Percentiles rank a stretch among this genome's conserved stretches.
phyloP scores from a whole-genome alignment of 257 asterid species.

The Galeopsis tetrahit region DNA sequence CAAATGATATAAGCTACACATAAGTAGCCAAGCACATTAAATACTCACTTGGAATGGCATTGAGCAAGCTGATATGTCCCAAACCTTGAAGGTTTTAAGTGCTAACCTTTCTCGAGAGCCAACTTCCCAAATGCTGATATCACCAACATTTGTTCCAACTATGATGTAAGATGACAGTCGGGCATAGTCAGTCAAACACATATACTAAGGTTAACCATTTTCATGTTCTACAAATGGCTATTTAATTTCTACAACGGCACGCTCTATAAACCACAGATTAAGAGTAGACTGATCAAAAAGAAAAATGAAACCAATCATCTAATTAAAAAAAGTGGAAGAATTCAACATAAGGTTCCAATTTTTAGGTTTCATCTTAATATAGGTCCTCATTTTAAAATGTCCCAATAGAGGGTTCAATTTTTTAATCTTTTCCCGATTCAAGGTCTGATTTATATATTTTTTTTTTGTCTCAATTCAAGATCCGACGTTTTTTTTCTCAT shows the following conservation, averaged over 20 bases:
- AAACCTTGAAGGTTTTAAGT: slow-evolving; percentile 83
- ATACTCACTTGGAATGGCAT: slow-evolving; percentile 84
- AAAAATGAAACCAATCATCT: background rate
- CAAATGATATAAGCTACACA: slow-evolving; percentile 9
- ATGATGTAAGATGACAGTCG: slow-evolving; percentile 30
- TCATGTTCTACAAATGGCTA: slow-evolving; percentile 19
- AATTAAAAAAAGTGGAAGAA: slow-evolving; percentile 10
- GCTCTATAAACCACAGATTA: background rate
- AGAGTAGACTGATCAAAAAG: background rate
- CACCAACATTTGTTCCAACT: slow-evolving; percentile 99
- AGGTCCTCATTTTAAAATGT: too few relatives aligned
- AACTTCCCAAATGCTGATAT: slow-evolving; percentile 97
- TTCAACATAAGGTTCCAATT: too few relatives aligned
- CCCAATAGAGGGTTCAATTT: too few relatives aligned
- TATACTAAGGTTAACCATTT: slow-evolving; percentile 10
- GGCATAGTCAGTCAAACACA: slow-evolving; percentile 18
- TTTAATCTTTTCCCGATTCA: too few relatives aligned
- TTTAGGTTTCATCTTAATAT: too few relatives aligned
- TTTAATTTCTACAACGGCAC: slow-evolving; percentile 21
- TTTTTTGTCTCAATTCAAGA: too few relatives aligned
- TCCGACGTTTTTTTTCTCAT: too few relatives aligned
- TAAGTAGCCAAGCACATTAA: slow-evolving; percentile 31
- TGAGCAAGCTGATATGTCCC: slow-evolving; percentile 88
- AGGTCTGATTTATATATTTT: too few relatives aligned
- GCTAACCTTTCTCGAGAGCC: slow-evolving; percentile 91